Evolutionary conservation across 768 basidiomycete species (phyloP).

Genomic region (Obba rivulosa): DNA sequence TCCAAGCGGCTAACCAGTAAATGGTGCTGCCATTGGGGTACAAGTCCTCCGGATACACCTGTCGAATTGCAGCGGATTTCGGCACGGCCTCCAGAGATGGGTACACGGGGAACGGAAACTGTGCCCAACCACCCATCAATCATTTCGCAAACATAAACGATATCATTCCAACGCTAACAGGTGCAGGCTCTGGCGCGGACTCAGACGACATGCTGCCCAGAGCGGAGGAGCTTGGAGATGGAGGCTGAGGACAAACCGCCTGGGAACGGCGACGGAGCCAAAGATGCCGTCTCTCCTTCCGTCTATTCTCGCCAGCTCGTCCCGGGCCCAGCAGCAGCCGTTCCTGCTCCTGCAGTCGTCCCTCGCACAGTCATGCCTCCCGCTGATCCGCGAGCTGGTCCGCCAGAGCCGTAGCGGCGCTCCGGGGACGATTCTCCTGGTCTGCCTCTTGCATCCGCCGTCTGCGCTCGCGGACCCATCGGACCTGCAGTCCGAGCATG

Average conservation of each 20-base stretch:
- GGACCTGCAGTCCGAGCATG: slow-evolving; percentile 14
- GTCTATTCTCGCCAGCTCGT: slow-evolving; percentile 13
- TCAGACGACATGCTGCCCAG: background rate
- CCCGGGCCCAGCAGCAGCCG: slow-evolving; percentile 9
- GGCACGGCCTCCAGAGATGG: slow-evolving; percentile 23
- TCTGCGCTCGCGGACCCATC: slow-evolving; percentile 34
- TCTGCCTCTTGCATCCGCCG: slow-evolving; percentile 55
- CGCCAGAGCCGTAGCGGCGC: slow-evolving; percentile 9
- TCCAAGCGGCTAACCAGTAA: background rate
- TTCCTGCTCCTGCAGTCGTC: slow-evolving; percentile 23
- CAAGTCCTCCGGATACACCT: slow-evolving; percentile 27
- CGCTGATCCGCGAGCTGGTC: slow-evolving; percentile 15
- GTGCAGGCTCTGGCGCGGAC: background rate
- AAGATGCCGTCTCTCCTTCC: slow-evolving; percentile 18
- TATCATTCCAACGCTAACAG: background rate
- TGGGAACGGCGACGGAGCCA: background rate
- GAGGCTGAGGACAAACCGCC: background rate
- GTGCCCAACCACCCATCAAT: background rate
- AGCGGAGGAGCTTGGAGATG: background rate
- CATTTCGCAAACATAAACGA: background rate
- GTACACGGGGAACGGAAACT: slow-evolving; percentile 18
- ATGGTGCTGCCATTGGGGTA: slow-evolving; percentile 21
- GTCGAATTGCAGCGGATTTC: slow-evolving; percentile 11
- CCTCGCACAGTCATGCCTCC: slow-evolving; percentile 21
- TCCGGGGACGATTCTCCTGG: slow-evolving; percentile 35